Percentiles rank a stretch among this genome's conserved stretches.
Conservation (phyloP, 805 yeast genomes). For the Kazachstania taianensis region DNA sequence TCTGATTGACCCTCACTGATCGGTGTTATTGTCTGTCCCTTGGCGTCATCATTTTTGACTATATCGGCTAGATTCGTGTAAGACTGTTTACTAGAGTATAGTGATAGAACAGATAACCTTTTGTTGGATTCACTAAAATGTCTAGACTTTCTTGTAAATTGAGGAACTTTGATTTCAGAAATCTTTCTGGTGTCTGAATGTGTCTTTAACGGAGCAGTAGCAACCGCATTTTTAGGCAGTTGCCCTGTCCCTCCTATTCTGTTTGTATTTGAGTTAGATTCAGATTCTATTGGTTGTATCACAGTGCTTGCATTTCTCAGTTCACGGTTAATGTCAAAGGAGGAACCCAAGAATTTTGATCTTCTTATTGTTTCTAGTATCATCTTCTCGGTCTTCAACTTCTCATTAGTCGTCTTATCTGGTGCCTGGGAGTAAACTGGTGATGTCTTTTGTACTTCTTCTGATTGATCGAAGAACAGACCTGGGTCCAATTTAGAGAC, state of each 20-base stretch:
- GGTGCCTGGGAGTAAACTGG: too few species aligned
- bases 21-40: constrained; percentile 10
- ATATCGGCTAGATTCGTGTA: constrained; percentile 46
- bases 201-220: constrained; percentile 16
- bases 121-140: constrained; percentile 52
- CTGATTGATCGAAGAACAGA: constrained; percentile 20
- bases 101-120: constrained; percentile 60
- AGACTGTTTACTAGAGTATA: constrained; percentile 59
- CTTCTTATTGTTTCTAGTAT: constrained; percentile 36
- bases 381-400: constrained; percentile 21
- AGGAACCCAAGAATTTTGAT: constrained; percentile 36
- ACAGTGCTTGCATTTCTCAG: constrained; percentile 14
- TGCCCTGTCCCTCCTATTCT: constrained; percentile 3
- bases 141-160: constrained; percentile 58
- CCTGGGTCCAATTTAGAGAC: constrained; percentile 37
- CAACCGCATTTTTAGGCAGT: constrained; percentile 23
- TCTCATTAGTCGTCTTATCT: too few species aligned
- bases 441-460: constrained; percentile 3
- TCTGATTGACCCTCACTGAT: constrained; percentile 20
- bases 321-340: constrained; percentile 30
- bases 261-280: background rate
- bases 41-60: constrained; percentile 21
- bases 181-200: constrained; percentile 35
- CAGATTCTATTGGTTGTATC: background rate
- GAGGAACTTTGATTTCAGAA: constrained; percentile 58